A percentile compares a stretch with the other conserved stretches of the same genome.
These are phyloP conservation scores for Raphanus raphanistrum DNA, from an alignment of 345 rosid species.

Conservation along the genomic window DNA sequence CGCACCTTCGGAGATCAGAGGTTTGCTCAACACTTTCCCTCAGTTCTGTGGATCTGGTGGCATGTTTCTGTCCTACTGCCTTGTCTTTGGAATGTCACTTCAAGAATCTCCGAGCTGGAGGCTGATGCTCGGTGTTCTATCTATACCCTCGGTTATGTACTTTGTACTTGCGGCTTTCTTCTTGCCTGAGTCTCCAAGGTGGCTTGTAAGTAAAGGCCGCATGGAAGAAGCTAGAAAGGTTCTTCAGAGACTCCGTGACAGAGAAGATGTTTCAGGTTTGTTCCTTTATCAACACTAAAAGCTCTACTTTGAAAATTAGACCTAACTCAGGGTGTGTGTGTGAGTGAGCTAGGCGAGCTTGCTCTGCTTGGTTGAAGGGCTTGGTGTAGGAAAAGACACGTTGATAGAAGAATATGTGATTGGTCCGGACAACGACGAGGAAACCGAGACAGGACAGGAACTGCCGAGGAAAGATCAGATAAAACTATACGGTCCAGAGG, in stretches of 20 bases:
- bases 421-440: conserved; percentile 56
- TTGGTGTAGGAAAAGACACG: conserved; percentile 76
- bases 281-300: conserved; percentile 19
- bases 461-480: conserved; percentile 40
- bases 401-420: conserved; percentile 80
- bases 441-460: conserved; percentile 46
- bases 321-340: conserved; percentile 5
- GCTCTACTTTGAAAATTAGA: neutral
- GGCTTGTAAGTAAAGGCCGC: conserved; percentile 90
- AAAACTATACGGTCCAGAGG: conserved; percentile 67
- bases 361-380: conserved; percentile 93
- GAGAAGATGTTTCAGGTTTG: conserved; percentile 86
- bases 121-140: conserved; percentile 81
- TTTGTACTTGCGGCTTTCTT: conserved; percentile 58
- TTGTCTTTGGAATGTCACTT: conserved; percentile 84
- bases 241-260: conserved; percentile 72
- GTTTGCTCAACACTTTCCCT: conserved; percentile 72
- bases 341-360: conserved; percentile 62
- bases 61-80: conserved; percentile 80
- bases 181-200: conserved; percentile 94
- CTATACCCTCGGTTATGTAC: conserved; percentile 62
- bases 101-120: conserved; percentile 73
- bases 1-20: conserved; percentile 81
- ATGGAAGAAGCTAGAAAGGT: conserved; percentile 76
- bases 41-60: conserved; percentile 81